Evolutionary conservation across 164 flowering plant species (phyloP).

Genomic region (Saururus chinensis): DNA sequence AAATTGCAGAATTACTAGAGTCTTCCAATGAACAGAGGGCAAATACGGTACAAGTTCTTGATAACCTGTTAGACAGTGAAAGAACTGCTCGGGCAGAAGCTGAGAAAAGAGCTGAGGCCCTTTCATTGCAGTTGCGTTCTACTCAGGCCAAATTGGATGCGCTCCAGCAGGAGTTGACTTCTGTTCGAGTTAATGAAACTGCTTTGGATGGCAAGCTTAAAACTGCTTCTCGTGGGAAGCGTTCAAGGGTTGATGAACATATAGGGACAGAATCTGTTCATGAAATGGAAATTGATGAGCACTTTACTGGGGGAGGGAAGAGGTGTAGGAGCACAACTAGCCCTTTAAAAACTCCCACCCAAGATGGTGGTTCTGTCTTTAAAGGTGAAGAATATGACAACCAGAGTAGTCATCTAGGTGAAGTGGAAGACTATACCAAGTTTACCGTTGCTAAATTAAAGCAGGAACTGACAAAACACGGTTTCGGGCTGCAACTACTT

Average conservation of each 20-base stretch:
- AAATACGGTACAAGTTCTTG: constrained; percentile 65
- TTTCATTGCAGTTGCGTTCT: constrained; percentile 70
- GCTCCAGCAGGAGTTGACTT: constrained; percentile 72
- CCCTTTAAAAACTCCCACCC: constrained; percentile 45
- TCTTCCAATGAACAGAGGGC: constrained; percentile 80
- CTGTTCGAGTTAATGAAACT: constrained; percentile 58
- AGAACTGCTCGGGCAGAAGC: constrained; percentile 75
- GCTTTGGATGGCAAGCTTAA: constrained; percentile 72
- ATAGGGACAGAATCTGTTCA: constrained; percentile 42
- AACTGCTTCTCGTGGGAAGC: constrained; percentile 72
- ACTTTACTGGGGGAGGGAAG: constrained; percentile 36
- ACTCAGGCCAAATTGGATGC: constrained; percentile 77
- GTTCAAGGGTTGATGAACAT: constrained; percentile 35
- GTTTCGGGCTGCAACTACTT: constrained; percentile 77
- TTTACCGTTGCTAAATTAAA: constrained; percentile 69
- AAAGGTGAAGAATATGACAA: constrained; percentile 38
- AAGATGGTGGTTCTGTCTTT: constrained; percentile 75
- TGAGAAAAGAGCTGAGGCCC: constrained; percentile 63
- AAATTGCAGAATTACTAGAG: constrained; percentile 61
- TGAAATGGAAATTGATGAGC: constrained; percentile 39
- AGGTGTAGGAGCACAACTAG: constrained; percentile 60
- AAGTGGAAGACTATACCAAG: constrained; percentile 63
- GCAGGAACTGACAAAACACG: constrained; percentile 81
- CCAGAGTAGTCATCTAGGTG: constrained; percentile 33
- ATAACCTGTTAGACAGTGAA: constrained; percentile 61